Percentiles rank a stretch among this genome's conserved stretches.
These are phyloP conservation scores for Breynia disticha DNA, from an alignment of 441 rosid species.

Conservation along the genomic window DNA sequence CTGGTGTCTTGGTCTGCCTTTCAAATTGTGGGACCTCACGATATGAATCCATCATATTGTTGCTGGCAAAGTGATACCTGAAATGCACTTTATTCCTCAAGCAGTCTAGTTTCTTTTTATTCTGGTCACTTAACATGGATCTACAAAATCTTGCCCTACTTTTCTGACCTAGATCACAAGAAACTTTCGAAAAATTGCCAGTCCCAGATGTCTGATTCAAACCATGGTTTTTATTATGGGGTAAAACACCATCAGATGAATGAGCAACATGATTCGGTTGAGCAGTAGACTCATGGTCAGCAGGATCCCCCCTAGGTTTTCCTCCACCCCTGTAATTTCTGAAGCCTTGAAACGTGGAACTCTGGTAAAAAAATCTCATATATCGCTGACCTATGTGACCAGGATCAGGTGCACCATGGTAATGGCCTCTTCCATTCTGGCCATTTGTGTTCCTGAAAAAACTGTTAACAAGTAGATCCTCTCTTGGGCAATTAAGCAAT, in stretches of 20 bases:
- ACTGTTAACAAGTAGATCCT: conserved; percentile 50
- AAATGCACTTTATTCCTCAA: conserved; percentile 45
- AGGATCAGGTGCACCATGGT: conserved; percentile 74
- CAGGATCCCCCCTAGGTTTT: conserved; percentile 30
- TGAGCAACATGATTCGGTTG: conserved; percentile 17
- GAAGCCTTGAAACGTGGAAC: neutral
- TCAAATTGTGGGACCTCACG: conserved; percentile 42
- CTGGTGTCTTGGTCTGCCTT: conserved; percentile 41
- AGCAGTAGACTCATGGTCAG: conserved; percentile 26
- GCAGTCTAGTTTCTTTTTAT: conserved; percentile 41
- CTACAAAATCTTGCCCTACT: conserved; percentile 24
- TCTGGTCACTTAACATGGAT: conserved; percentile 32
- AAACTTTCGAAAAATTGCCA: conserved; percentile 25
- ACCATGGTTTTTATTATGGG: conserved; percentile 32
- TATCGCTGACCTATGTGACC: neutral
- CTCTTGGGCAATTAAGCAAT: conserved; percentile 78
- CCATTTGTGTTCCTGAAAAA: conserved; percentile 96
- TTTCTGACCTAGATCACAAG: conserved; percentile 40
- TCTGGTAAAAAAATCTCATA: neutral
- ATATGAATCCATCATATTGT: conserved; percentile 72
- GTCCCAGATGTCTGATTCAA: conserved; percentile 30
- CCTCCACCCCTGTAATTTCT: neutral
- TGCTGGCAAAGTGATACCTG: conserved; percentile 80
- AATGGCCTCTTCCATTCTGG: conserved; percentile 83
- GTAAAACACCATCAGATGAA: conserved; percentile 25